phyloP scores from a whole-genome alignment of 169 alveolate species.

The Cryptosporidium sp. region DNA sequence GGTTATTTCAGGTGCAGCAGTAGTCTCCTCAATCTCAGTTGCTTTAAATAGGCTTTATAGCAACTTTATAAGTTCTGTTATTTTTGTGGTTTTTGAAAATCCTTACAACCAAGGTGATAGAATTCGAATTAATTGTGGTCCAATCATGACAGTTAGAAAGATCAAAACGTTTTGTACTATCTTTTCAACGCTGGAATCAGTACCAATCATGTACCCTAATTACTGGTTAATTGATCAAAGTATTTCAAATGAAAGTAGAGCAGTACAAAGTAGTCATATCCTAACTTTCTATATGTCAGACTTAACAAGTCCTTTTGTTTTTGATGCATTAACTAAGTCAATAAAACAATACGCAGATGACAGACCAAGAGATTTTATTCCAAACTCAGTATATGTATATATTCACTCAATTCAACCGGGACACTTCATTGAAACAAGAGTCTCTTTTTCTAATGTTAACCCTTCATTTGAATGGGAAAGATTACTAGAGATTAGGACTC shows the following conservation, averaged over 20 bases:
- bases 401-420: constrained; percentile 86
- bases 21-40: constrained; percentile 87
- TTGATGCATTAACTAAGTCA: constrained; percentile 81
- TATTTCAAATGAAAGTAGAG: constrained; percentile 87
- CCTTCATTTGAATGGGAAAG: constrained; percentile 75
- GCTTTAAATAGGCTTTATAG: constrained; percentile 88
- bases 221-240: constrained; percentile 84
- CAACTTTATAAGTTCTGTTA: constrained; percentile 88
- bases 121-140: constrained; percentile 86
- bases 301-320: constrained; percentile 86
- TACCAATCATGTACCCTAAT: constrained; percentile 85
- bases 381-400: constrained; percentile 81
- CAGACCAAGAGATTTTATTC: constrained; percentile 87
- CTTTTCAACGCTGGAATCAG: constrained; percentile 85
- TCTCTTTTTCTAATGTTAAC: constrained; percentile 54
- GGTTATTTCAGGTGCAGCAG: constrained; percentile 90
- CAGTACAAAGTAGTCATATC: constrained; percentile 84
- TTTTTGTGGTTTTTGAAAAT: constrained; percentile 88
- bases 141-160: constrained; percentile 84
- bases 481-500: constrained; percentile 68
- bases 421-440: constrained; percentile 77
- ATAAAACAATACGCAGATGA: constrained; percentile 82
- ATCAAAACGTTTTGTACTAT: constrained; percentile 88
- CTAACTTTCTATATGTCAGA: constrained; percentile 83
- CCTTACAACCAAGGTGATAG: constrained; percentile 90